Percentiles rank a stretch among this genome's conserved stretches.
Conservation (phyloP, 2,329 filamentous ascomycete species). For the Claviceps fusiformis region DNA sequence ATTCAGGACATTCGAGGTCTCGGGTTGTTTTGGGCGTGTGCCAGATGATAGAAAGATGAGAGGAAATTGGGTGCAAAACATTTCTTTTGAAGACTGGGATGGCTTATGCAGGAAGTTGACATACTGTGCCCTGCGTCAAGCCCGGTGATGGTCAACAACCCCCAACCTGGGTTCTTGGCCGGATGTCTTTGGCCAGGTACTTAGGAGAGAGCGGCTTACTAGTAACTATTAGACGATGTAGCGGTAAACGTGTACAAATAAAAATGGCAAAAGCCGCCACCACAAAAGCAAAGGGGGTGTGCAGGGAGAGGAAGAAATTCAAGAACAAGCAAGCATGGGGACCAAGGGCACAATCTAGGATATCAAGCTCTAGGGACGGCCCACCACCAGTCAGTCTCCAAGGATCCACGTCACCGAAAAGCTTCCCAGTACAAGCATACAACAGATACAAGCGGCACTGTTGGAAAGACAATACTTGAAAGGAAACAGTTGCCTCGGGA, state of each 20-base stretch:
- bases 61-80: slow-evolving; percentile 15
- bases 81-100: slow-evolving; percentile 21
- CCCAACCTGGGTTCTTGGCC: neutral
- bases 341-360: neutral
- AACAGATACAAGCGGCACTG: neutral
- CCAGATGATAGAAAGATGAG: slow-evolving; percentile 11
- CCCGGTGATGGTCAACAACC: slow-evolving; percentile 2
- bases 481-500: neutral
- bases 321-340: neutral
- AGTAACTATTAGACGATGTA: neutral
- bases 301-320: neutral
- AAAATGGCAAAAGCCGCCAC: slow-evolving; percentile 3
- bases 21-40: slow-evolving; percentile 12
- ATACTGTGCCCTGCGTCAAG: slow-evolving; percentile 5
- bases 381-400: neutral
- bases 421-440: neutral
- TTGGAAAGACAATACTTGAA: neutral
- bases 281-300: slow-evolving; percentile 4
- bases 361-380: neutral
- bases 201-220: neutral
- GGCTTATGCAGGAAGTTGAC: slow-evolving; percentile 17
- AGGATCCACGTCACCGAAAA: neutral
- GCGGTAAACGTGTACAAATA: neutral
- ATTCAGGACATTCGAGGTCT: slow-evolving; percentile 18
- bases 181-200: slow-evolving; percentile 1